Conservation (phyloP, 1,284 basidiomycete genomes). For the Cutaneotrichosporon daszewskae region DNA sequence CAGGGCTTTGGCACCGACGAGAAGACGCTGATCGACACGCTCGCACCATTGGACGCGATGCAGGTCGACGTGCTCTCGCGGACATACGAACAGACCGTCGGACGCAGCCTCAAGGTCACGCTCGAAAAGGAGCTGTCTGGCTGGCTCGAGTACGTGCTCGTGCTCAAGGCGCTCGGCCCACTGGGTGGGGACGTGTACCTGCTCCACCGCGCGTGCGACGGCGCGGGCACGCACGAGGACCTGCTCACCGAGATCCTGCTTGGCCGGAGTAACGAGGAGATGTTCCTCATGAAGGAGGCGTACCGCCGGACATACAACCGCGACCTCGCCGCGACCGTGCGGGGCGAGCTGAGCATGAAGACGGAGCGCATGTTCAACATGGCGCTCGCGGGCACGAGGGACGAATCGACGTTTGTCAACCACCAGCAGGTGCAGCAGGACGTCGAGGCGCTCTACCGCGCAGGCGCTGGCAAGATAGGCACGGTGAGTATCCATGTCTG, state of each 20-base stretch:
- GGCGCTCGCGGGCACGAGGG: constrained; percentile 43
- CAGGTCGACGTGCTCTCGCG: constrained; percentile 44
- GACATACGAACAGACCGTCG: constrained; percentile 43
- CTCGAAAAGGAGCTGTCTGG: constrained; percentile 47
- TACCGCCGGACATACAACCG: constrained; percentile 41
- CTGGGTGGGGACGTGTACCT: constrained; percentile 44
- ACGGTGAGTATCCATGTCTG: constrained; percentile 17
- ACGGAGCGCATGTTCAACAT: constrained; percentile 48
- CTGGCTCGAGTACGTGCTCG: constrained; percentile 46
- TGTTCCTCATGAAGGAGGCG: constrained; percentile 45
- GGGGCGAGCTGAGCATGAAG: constrained; percentile 48
- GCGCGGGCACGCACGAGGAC: constrained; percentile 47
- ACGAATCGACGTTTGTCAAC: constrained; percentile 44
- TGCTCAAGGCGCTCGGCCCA: constrained; percentile 44
- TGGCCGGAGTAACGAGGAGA: constrained; percentile 46
- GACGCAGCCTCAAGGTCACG: constrained; percentile 36
- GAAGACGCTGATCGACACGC: constrained; percentile 37
- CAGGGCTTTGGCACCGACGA: constrained; percentile 49
- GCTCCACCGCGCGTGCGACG: constrained; percentile 41
- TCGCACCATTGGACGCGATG: constrained; percentile 44
- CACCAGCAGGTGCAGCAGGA: constrained; percentile 45
- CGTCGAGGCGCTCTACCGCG: constrained; percentile 42
- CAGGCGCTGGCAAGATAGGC: constrained; percentile 44
- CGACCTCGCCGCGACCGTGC: constrained; percentile 37
- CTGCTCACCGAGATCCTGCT: constrained; percentile 46